Evolutionary conservation across 208 protist species (phyloP), one percentile per base, ranked within the genome.

Genomic region (Leishmania guyanensis): DNA sequence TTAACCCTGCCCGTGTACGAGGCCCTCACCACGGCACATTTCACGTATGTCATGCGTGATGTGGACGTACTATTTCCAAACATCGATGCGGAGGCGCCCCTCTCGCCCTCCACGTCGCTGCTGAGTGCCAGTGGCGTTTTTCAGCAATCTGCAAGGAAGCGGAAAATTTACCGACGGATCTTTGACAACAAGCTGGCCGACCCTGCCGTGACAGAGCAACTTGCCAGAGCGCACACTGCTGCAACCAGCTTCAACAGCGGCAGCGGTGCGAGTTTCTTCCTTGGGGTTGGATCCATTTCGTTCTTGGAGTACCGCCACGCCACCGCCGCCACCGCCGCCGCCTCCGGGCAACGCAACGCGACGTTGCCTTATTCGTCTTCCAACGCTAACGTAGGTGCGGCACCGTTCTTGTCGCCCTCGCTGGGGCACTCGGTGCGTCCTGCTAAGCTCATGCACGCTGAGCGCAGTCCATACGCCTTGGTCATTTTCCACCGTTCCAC

Each of bases 11-110:
- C 84, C 20, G 84, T 87, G 53, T 87, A 84, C 64, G 77, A 87
- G 33, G 62, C 50, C 12, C 65, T 87, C 5, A 77, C 84, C 14
- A 74, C 76, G 9, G 66, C 84, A 1, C 84, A 87, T 66, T 79
- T 87, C 73, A 87, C 84, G 10, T 87, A 84, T 60, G 80, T 75
- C 3, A 84, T 87, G 84, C 79, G 84, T 5, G 79, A 84, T 22
- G 79, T 84, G 5, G 84, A 87, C 74, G 36, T 84, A 12, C 79
- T 87, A 5, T 84, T 87, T 43, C 84, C 84, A 9, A 87, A 79
- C 75, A 74, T 87, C 36, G 84, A 87, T n/a, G 26, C 79, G 26
- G 53, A 68, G 39, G n/a, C 71, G 26, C 48, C 76, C 10, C 33
- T n/a, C 29, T 46, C 83, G 16, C 73, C 79, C n/a, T 16, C 68